phyloP scores from a whole-genome alignment of 257 asterid species.

The Solanum pennellii region DNA sequence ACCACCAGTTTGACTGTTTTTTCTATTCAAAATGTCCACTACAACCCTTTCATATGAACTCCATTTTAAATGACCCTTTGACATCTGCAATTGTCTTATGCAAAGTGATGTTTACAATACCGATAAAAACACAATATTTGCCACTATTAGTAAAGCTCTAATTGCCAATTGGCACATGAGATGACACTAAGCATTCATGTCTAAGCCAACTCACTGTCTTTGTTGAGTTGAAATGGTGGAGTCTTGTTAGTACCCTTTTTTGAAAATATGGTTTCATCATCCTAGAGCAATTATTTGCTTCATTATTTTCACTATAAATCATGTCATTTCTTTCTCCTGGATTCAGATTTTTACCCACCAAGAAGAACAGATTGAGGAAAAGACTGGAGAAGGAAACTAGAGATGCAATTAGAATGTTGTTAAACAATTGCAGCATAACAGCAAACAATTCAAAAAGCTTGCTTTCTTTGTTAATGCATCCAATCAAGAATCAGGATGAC shows the following conservation, averaged over 20 bases:
- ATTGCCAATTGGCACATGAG: not conserved
- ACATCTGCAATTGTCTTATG: not conserved
- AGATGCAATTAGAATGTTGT: slow-evolving; percentile 23
- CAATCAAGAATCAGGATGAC: not conserved
- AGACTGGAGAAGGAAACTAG: slow-evolving; percentile 47
- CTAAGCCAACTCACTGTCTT: not conserved
- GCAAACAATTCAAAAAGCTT: slow-evolving; percentile 13
- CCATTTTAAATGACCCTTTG: not conserved
- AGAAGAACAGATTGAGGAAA: slow-evolving; percentile 43
- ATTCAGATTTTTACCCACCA: slow-evolving; percentile 51
- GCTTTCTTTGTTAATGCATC: slow-evolving; percentile 17
- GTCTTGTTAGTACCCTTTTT: not conserved
- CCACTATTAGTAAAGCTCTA: not conserved
- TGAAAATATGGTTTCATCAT: not conserved
- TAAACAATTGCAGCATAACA: slow-evolving; percentile 16
- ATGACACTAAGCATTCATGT: not conserved
- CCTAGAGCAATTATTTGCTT: not conserved
- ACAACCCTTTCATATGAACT: not conserved
- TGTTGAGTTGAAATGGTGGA: not conserved
- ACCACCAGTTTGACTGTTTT: not conserved
- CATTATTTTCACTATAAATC: not conserved
- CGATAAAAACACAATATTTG: not conserved
- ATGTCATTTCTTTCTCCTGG: not conserved
- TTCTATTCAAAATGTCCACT: not conserved
- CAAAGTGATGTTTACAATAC: not conserved